Evolutionary conservation across 805 yeast species (phyloP).

Genomic region (Schwanniomyces yamadae): DNA sequence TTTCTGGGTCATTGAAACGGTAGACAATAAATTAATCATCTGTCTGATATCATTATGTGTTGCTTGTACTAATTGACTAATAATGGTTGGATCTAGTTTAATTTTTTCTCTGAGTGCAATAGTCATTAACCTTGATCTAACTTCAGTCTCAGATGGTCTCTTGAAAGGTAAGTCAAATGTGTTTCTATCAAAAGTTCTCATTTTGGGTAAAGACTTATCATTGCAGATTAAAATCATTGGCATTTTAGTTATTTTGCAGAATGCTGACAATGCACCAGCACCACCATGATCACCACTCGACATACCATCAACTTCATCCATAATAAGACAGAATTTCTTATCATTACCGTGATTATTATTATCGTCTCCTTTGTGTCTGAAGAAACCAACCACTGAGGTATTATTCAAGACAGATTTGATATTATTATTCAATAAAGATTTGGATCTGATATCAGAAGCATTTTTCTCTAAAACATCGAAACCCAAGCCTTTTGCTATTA

Average conservation of each 20-base stretch:
- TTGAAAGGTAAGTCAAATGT: conserved; percentile 80
- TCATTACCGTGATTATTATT: conserved; percentile 33
- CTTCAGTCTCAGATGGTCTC: conserved; percentile 81
- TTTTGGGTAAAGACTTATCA: conserved; percentile 87
- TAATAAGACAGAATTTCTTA: conserved; percentile 73
- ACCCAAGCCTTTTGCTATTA: conserved; percentile 67
- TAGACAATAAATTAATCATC: conserved; percentile 83
- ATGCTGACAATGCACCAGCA: conserved; percentile 87
- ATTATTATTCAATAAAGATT: conserved; percentile 65
- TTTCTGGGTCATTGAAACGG: conserved; percentile 74
- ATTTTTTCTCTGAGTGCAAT: conserved; percentile 85
- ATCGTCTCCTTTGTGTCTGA: conserved; percentile 41
- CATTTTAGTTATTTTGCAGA: conserved; percentile 79
- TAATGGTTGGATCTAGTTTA: conserved; percentile 72
- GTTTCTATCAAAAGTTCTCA: conserved; percentile 90
- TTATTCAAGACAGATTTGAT: conserved; percentile 74
- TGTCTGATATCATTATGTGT: conserved; percentile 93
- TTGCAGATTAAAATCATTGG: conserved; percentile 94
- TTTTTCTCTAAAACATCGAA: conserved; percentile 75
- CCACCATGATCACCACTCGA: conserved; percentile 99
- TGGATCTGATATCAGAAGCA: conserved; percentile 89
- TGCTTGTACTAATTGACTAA: conserved; percentile 80
- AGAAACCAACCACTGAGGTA: conserved; percentile 79
- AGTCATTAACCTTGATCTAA: conserved; percentile 82
- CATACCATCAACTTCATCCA: conserved; percentile 99